Base-by-base conservation (phyloP, 2,329 filamentous ascomycete species). In the Rhytidhysteron rufulum region DNA sequence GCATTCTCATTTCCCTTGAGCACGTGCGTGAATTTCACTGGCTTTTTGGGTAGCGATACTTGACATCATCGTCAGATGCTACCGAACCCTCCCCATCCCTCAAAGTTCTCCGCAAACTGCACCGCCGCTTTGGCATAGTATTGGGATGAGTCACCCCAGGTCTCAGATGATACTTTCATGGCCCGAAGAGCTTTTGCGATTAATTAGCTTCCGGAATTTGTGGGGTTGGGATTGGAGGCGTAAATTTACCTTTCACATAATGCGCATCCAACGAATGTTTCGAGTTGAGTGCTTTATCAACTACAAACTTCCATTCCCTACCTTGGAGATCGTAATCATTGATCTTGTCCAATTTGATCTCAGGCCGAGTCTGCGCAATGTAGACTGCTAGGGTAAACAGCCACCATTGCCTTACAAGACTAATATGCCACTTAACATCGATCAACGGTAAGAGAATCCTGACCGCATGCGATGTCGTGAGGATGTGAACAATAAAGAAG, bases 331-430 rank as follows among this genome's bases (percentile, higher is more conserved):
- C 79, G 31, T 75, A 72, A 0, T 73, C 61, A 4, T 74, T 71
- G 42, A 93, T 75, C 20, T 77, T 73, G 41, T 83, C 77, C n/a
- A 79, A 69, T 40, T 85, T 77, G 41, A 95, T 80, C 42, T 74
- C 69, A 1, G 90, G 93, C 16, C 91, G 77, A 19, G 85, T 69
- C 55, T 87, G 83, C 2, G 82, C 70, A 39, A 95, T 79, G 59
- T 93, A 97, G 9, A 90, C 78, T 0, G 82, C 78, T 31, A 96
- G 64, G 1, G 85, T 80, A 31, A 95, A 77, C 4, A 98, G 69
- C 86, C 88, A 95, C 89, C 93, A 97, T 62, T 95, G 83, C 29
- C 86, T 75, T 7, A 97, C 74, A 4, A 98, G 70, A 17, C 71
- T 71, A 33, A 88, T 63, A 51, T 95, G 91, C 53, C 83, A 84